phyloP scores from a whole-genome alignment of 768 basidiomycete genomes.

The Pisolithus tinctorius region DNA sequence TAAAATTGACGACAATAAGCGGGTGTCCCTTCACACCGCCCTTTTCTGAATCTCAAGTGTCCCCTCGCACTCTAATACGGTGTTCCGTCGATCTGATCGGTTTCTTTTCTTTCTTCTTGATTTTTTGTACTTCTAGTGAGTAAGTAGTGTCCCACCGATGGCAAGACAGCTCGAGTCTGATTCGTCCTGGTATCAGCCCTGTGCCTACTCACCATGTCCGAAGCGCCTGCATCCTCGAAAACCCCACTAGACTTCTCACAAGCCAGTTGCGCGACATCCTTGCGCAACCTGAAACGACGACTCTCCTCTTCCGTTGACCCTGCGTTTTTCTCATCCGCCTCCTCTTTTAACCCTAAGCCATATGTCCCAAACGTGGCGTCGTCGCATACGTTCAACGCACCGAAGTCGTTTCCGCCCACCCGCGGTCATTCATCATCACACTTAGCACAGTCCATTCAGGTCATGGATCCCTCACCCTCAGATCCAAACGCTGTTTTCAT shows the following conservation, averaged over 20 bases:
- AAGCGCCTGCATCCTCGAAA: constrained; percentile 9
- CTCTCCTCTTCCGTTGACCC: constrained; percentile 41
- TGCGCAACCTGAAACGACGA: constrained; percentile 42
- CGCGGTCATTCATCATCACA: constrained; percentile 22
- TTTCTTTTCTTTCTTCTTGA: constrained; percentile 1
- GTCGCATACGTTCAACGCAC: constrained; percentile 12
- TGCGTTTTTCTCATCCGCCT: constrained; percentile 56
- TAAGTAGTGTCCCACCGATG: constrained; percentile 1
- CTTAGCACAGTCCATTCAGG: constrained; percentile 40
- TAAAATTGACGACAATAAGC: constrained; percentile 27
- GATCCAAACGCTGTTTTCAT: constrained; percentile 66
- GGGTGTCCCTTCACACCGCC: constrained; percentile 11
- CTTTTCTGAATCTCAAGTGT: constrained; percentile 20
- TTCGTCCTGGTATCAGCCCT: background rate
- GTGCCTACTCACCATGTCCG: constrained; percentile 12
- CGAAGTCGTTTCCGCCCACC: constrained; percentile 21
- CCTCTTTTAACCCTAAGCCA: constrained; percentile 61
- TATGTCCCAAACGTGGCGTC: constrained; percentile 40
- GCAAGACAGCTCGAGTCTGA: background rate
- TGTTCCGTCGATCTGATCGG: background rate
- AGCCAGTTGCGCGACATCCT: constrained; percentile 13
- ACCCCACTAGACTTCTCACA: constrained; percentile 20
- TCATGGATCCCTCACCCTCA: constrained; percentile 62
- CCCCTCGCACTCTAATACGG: constrained; percentile 7
- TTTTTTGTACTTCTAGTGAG: constrained; percentile 5